Conservation (phyloP, 352 stramenopile species). For the Globisporangium sylvaticum region DNA sequence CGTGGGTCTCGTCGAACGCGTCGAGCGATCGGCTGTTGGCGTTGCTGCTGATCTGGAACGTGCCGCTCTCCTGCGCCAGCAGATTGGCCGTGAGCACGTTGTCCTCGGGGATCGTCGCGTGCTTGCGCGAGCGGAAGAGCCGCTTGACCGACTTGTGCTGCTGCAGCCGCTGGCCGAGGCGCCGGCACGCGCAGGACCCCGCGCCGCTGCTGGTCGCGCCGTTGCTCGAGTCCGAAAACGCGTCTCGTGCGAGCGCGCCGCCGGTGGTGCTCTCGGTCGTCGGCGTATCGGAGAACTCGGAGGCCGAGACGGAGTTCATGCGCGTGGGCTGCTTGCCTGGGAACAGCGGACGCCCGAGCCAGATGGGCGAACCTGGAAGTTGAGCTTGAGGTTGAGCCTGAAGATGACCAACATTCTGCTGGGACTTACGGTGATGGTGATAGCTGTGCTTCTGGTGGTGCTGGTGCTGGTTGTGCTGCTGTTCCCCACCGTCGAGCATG, state of each 20-base stretch:
- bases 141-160: neutral
- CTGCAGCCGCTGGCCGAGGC: conserved; percentile 1
- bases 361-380: neutral
- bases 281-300: neutral
- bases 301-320: neutral
- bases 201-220: neutral
- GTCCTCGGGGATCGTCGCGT: conserved; percentile 3
- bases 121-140: neutral
- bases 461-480: neutral
- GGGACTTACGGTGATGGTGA: neutral
- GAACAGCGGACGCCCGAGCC: neutral
- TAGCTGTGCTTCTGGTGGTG: too few relatives aligned
- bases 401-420: neutral
- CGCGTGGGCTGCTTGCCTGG: neutral
- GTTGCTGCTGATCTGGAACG: too few relatives aligned
- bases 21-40: neutral
- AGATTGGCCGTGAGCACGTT: conserved; percentile 5
- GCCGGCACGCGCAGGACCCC: neutral
- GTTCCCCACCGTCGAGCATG: conserved; percentile 20
- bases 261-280: conserved; percentile 1
- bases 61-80: neutral
- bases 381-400: too few relatives aligned
- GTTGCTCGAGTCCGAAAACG: too few relatives aligned
- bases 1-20: neutral
- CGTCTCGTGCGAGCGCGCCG: neutral